Evolutionary conservation across 176 grass and related monocot genomes (phyloP), one percentile per base, ranked within the genome.

Genomic region (Carex pumila): DNA sequence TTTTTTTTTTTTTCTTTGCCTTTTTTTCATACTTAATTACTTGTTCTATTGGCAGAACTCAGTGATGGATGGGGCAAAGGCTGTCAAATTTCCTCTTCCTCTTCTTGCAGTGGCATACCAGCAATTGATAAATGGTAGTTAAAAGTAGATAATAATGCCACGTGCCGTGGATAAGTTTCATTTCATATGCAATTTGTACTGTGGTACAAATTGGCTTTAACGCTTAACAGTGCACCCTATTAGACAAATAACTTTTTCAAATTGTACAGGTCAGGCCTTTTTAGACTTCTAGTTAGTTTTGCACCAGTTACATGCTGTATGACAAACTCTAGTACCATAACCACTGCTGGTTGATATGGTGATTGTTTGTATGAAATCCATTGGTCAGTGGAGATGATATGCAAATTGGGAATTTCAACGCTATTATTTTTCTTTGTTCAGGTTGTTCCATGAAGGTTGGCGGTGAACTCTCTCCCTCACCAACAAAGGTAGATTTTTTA

Each of bases 41-140:
- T 78, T 86, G 75, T 85, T 69, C 34, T 89, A 80, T 77, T 78
- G 64, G 72, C 82, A 98, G 95, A 83, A 64, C 52, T 71, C 79
- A 41, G 95, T 94, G 86, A 88, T 98, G 92, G 88, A 91, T 79
- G 91, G 83, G 84, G 91, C 95, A 52, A 98, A 98, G 88, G 82
- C 84, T 68, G 86, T 90, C 80, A 91, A 82, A 17, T 98, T 98
- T 84, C 95, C 95, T 84, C 80, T 94, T 79, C 95, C 92, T 71
- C 87, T 98, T 81, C 79, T 93, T 30, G 71, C 87, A 81, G 87
- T 90, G 82, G 78, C 95, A 18, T 91, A 94, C 79, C 95, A 93
- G 72, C 91, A 94, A 59, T 83, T 94, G 74, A 80, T 98, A 94
- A 88, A 98, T 64, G 95, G 92, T 98, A 94, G 50, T 72, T 18